phyloP scores from a whole-genome alignment of 108 stramenopile genomes.

The Schizochytrium sp. region DNA sequence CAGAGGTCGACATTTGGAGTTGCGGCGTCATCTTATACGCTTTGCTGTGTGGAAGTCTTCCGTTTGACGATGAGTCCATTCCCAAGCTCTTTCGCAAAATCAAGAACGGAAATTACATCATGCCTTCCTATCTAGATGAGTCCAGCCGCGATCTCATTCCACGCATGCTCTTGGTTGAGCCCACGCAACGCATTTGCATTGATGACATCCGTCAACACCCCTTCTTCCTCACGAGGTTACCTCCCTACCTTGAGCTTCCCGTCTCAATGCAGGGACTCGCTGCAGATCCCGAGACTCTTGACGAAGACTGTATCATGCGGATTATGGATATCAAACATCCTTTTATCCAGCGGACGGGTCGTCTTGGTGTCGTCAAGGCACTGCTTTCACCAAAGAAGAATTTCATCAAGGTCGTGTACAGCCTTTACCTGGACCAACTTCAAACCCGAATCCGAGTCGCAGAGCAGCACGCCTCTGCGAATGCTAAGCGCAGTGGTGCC shows the following conservation, averaged over 20 bases:
- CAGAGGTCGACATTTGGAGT: slow-evolving; percentile 97
- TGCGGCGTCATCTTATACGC: slow-evolving; percentile 99
- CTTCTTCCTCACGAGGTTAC: slow-evolving; percentile 94
- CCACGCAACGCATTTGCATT: slow-evolving; percentile 97
- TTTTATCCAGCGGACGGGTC: not conserved
- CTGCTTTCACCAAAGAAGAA: not conserved
- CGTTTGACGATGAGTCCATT: slow-evolving; percentile 98
- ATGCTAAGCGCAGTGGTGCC: not conserved
- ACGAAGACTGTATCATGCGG: not conserved
- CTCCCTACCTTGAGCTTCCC: slow-evolving; percentile 79
- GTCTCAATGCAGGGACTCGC: not conserved
- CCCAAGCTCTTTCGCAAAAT: slow-evolving; percentile 98
- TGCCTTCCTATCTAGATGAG: slow-evolving; percentile 86
- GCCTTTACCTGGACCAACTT: not conserved
- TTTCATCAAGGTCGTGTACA: slow-evolving; percentile 1
- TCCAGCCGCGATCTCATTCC: slow-evolving; percentile 88
- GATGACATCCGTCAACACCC: slow-evolving; percentile 92
- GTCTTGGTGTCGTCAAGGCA: not conserved
- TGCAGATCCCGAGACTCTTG: not conserved
- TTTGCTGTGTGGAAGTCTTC: slow-evolving; percentile 91
- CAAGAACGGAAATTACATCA: slow-evolving; percentile 92
- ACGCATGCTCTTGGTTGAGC: slow-evolving; percentile 97
- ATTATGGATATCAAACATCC: not conserved
- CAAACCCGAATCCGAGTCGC: not conserved
- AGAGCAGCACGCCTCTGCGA: not conserved